Evolutionary conservation across 129 eudicot species (phyloP), one percentile per base, ranked within the genome.

Genomic region (Flaveria trinervia): DNA sequence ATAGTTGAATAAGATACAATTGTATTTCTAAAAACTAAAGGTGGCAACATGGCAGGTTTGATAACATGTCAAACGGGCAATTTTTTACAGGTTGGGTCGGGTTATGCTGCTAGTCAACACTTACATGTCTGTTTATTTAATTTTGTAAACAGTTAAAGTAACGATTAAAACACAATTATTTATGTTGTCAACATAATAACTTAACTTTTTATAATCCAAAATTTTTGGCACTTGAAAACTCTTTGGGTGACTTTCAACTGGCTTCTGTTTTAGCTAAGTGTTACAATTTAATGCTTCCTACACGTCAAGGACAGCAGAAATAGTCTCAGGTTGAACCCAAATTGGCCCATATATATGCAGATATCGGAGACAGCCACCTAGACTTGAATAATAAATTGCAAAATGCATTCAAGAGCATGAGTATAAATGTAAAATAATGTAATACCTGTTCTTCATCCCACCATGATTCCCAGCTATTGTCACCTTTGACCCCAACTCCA

Each of bases 371-470:
- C 46, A 4, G 45, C 45, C 45, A 64, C 48, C 17, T 7, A 33
- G 16, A 28, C 39, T 8, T 22, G 14, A 15, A 17, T 17, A 16
- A 10, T 30, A n/a, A 52, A 39, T 7, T 43, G 52, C 54, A 33
- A 36, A 73, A 36, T 33, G 8, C 50, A 12, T 45, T 46, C 41
- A 33, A 15, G 5, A 70, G 60, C 55, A 70, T 25, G 54, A 62
- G 25, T 17, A 36, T 30, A 30, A 30, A 30, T 30, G 36, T 30
- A 30, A 50, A 12, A 60, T 74, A 52, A 50, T n/a, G 15, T 62
- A 28, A 65, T 20, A 93, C 98, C 98, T 89, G 99, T 79, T 94
- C 99, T 81, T 94, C 99, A 74, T 94, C 97, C 99, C 99, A 94
- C 99, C 99, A 94, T 33, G 99, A 89, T 81, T 94, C 99, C 99